Conservation (phyloP, 306 rosid genomes). For the Medicago ruthenica region DNA sequence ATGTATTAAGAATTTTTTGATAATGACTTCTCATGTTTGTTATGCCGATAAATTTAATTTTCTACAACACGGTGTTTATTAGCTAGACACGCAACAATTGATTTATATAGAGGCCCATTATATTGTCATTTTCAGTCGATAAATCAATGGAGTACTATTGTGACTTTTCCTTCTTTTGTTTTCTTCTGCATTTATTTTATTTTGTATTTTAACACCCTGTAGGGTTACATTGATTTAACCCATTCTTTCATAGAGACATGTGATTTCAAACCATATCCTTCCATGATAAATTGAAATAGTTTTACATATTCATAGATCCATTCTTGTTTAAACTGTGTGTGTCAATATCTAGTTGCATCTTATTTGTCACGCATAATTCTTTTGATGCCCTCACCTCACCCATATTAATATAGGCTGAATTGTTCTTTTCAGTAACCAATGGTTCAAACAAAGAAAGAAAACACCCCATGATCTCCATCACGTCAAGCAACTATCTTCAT, state of each 20-base stretch:
- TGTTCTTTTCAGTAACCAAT: conserved; percentile 21
- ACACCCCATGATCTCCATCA: conserved; percentile 22
- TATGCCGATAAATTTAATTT: too few relatives aligned
- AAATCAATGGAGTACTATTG: too few relatives aligned
- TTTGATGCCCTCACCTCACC: neutral
- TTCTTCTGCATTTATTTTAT: neutral
- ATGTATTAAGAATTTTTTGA: too few relatives aligned
- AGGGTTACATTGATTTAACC: neutral
- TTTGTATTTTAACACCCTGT: neutral
- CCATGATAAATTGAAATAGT: too few relatives aligned
- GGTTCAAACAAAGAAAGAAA: conserved; percentile 2
- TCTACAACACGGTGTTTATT: too few relatives aligned
- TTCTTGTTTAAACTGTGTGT: neutral
- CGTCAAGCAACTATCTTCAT: conserved; percentile 13
- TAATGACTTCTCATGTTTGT: too few relatives aligned
- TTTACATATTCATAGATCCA: too few relatives aligned
- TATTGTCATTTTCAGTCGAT: too few relatives aligned
- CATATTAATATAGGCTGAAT: neutral
- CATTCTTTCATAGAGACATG: neutral
- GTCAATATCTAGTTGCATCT: neutral
- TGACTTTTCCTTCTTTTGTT: neutral
- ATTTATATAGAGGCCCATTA: too few relatives aligned
- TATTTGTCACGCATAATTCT: neutral
- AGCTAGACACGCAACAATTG: too few relatives aligned
- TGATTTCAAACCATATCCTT: neutral